Evolutionary conservation across 2,329 filamentous ascomycete genomes (phyloP).

Genomic region (Pseudocercospora musae): DNA sequence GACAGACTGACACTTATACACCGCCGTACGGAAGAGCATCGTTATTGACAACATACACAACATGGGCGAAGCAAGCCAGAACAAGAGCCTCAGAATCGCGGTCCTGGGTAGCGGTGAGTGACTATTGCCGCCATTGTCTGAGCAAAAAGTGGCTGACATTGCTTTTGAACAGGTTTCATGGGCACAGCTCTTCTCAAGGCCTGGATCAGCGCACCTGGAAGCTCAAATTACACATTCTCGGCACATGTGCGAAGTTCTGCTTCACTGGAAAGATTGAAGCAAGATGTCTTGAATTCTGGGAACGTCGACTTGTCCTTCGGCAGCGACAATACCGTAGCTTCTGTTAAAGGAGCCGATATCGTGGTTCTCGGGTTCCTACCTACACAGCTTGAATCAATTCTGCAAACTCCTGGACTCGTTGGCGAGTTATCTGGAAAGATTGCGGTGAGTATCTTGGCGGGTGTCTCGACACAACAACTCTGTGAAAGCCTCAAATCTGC

Average conservation of each 20-base stretch:
- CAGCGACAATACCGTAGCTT: slow-evolving; percentile 7
- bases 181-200: slow-evolving; percentile 26
- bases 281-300: slow-evolving; percentile 4
- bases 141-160: neutral
- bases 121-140: neutral
- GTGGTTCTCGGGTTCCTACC: slow-evolving; percentile 24
- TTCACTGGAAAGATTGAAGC: slow-evolving; percentile 12
- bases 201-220: slow-evolving; percentile 4
- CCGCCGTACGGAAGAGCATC: neutral
- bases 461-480: slow-evolving; percentile 20
- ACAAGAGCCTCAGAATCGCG: neutral
- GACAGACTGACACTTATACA: neutral
- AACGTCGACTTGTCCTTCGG: slow-evolving; percentile 10
- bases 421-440: slow-evolving; percentile 18
- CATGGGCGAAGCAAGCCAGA: neutral
- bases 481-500: slow-evolving; percentile 6
- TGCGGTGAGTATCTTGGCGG: slow-evolving; percentile 25
- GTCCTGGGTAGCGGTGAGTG: neutral
- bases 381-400: slow-evolving; percentile 13
- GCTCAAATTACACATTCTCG: slow-evolving; percentile 10
- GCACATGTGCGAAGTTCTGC: slow-evolving; percentile 14
- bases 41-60: neutral
- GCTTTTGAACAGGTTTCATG: slow-evolving; percentile 21
- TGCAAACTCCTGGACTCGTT: slow-evolving; percentile 11
- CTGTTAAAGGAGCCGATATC: slow-evolving; percentile 16